Evolutionary conservation across 78 protist species (phyloP), one percentile per base, ranked within the genome.

Genomic region (Dictyostelium brefeldianum): DNA sequence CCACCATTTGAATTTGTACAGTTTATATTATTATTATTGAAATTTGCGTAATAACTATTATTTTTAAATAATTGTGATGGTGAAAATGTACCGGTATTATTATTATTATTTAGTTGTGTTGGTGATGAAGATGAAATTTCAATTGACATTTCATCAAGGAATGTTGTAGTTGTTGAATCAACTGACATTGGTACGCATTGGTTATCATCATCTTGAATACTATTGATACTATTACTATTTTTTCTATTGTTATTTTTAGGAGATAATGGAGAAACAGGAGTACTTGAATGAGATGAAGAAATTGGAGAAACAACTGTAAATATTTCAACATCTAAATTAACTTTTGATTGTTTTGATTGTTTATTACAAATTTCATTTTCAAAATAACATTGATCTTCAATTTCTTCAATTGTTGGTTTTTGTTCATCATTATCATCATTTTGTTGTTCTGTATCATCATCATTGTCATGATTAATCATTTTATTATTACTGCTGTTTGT

Each of bases 311-410:
- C 59, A 20, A 62, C 57, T 64, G 47, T 9, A 25, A 62, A 56
- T 20, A 41, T 80, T 59, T 80, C 85, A 57, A 47, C 29, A 22
- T 62, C 48, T 22, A 70, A 15, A 62, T 80, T 64, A 62, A 17
- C 12, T 36, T 10, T 62, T 11, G n/a, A 14, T 64, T 41, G 36
- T 4, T 67, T 67, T 31, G 75, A 5, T 31, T 67, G 29, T 77
- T 15, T 54, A 77, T 77, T 54, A 8, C 51, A 67, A 15, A 29
- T 48, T 17, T 67, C 75, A 4, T 67, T 31, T 11, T 62, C n/a
- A 25, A 11, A 62, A 62, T 62, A 36, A 36, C 43, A 36, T 36
- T 2, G 43, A 36, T 36, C 43, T 2, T 36, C 43, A 3, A 36
- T 31, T 62, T 62, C 70, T 25, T 62, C 70, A 11, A 62, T 62